Percentiles rank a stretch among this genome's conserved stretches.
Conservation (phyloP, 2,329 filamentous ascomycete genomes). For the Bipolaris oryzae region DNA sequence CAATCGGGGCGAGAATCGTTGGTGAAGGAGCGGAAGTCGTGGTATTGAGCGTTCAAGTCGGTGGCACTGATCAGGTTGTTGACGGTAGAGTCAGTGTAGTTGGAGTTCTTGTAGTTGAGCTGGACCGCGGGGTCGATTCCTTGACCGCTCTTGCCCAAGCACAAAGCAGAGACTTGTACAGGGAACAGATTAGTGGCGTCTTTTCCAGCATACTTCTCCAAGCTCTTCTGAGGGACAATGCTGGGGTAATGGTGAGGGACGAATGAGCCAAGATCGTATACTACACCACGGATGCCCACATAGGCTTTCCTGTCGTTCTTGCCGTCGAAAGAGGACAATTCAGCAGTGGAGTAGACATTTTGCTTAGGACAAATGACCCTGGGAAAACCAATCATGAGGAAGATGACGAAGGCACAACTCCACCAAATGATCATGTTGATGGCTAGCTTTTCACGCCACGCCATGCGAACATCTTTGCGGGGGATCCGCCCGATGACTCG, state of each 20-base stretch:
- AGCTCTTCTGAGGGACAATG: slow-evolving; percentile 63
- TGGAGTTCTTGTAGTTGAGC: slow-evolving; percentile 80
- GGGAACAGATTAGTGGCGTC: slow-evolving; percentile 93
- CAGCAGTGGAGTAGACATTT: slow-evolving; percentile 79
- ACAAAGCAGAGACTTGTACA: slow-evolving; percentile 90
- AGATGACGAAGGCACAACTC: slow-evolving; percentile 75
- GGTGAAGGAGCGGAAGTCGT: slow-evolving; percentile 87
- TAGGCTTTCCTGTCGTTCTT: slow-evolving; percentile 70
- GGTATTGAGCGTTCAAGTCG: slow-evolving; percentile 79
- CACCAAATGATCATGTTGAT: slow-evolving; percentile 99
- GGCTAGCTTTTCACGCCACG: slow-evolving; percentile 96
- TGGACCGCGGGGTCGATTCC: slow-evolving; percentile 72
- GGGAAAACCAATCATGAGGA: slow-evolving; percentile 91
- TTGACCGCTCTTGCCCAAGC: slow-evolving; percentile 73
- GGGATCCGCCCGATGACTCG: slow-evolving; percentile 80
- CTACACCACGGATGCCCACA: slow-evolving; percentile 83
- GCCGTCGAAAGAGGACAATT: slow-evolving; percentile 76
- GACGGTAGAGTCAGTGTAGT: slow-evolving; percentile 66
- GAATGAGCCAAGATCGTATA: slow-evolving; percentile 81
- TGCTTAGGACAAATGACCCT: slow-evolving; percentile 88
- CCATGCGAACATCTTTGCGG: slow-evolving; percentile 87
- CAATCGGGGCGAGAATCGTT: slow-evolving; percentile 86
- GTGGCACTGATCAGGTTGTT: slow-evolving; percentile 67
- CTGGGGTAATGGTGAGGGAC: slow-evolving; percentile 78
- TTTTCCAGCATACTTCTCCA: slow-evolving; percentile 82